A percentile compares a stretch with the other conserved stretches of the same genome.
These are phyloP conservation scores for Oryza meyeriana DNA, from an alignment of 176 grass and related monocot genomes.

Conservation along the genomic window DNA sequence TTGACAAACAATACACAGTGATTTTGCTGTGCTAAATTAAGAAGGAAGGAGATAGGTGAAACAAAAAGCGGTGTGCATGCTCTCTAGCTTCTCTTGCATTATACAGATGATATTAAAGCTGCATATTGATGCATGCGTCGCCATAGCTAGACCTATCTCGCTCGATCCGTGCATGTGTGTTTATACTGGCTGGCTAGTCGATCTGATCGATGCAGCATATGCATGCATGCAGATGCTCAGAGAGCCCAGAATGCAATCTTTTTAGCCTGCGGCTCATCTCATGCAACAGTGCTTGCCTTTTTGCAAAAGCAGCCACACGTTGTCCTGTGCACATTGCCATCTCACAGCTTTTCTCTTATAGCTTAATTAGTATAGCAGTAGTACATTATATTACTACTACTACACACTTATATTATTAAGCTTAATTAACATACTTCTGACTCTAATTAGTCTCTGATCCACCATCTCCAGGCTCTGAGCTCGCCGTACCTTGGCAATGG, in stretches of 20 bases:
- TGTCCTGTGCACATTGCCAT: background rate
- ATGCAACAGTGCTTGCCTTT: constrained; percentile 30
- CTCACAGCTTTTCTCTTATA: background rate
- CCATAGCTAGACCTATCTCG: background rate
- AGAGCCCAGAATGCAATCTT: constrained; percentile 6
- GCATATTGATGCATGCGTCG: constrained; percentile 12
- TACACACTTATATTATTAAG: background rate
- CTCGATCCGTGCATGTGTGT: background rate
- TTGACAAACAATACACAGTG: background rate
- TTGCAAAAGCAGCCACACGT: constrained; percentile 10
- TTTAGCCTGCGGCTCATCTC: constrained; percentile 14
- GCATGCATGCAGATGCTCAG: background rate
- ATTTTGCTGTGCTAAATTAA: background rate
- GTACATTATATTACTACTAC: background rate
- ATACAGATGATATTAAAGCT: constrained; percentile 50
- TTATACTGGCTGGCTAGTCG: background rate
- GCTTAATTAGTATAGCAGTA: background rate
- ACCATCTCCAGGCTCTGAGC: constrained; percentile 72
- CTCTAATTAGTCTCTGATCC: background rate
- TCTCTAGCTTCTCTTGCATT: background rate
- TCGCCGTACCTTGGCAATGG: constrained; percentile 65
- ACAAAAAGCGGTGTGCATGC: constrained; percentile 42
- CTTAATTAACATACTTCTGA: background rate
- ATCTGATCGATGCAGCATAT: constrained; percentile 38
- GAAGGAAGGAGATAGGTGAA: constrained; percentile 34